Conservation (phyloP, 1,284 basidiomycete species). For the Ustilago trichophora region DNA sequence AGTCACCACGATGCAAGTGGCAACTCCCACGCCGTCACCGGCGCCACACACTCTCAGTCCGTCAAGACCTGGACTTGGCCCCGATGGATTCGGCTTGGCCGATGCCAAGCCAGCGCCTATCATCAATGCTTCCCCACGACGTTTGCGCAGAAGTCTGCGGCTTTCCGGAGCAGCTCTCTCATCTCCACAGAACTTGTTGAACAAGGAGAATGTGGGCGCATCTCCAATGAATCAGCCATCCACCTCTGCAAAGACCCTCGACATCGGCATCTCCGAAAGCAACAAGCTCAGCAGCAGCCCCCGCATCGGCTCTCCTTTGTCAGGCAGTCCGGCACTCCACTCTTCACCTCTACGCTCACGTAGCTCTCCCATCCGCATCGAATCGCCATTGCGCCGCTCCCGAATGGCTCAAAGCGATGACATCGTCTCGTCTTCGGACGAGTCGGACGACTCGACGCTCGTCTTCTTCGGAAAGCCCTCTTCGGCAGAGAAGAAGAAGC, state of each 20-base stretch:
- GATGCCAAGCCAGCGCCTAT: conserved; percentile 6
- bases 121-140: conserved; percentile 8
- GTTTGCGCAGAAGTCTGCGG: conserved; percentile 28
- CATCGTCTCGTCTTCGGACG: conserved; percentile 26
- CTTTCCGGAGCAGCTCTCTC: conserved; percentile 16
- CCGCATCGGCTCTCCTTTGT: conserved; percentile 1
- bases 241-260: conserved; percentile 28
- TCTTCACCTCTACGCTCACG: conserved; percentile 15
- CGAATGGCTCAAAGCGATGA: conserved; percentile 7
- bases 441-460: conserved; percentile 34
- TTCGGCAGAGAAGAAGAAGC: conserved; percentile 43
- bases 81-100: not conserved
- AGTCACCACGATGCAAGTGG: conserved; percentile 16
- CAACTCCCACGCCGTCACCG: not conserved
- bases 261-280: conserved; percentile 4
- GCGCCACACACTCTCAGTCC: conserved; percentile 1
- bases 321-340: conserved; percentile 6
- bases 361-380: conserved; percentile 16
- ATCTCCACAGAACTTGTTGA: conserved; percentile 6
- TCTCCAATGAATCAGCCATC: conserved; percentile 6
- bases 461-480: conserved; percentile 52
- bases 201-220: conserved; percentile 22
- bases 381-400: conserved; percentile 14
- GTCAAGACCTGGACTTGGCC: not conserved
- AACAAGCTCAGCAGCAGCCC: conserved; percentile 9